phyloP scores from a whole-genome alignment of 371 early-diverging fungal species.

The Mortierella polycephala region DNA sequence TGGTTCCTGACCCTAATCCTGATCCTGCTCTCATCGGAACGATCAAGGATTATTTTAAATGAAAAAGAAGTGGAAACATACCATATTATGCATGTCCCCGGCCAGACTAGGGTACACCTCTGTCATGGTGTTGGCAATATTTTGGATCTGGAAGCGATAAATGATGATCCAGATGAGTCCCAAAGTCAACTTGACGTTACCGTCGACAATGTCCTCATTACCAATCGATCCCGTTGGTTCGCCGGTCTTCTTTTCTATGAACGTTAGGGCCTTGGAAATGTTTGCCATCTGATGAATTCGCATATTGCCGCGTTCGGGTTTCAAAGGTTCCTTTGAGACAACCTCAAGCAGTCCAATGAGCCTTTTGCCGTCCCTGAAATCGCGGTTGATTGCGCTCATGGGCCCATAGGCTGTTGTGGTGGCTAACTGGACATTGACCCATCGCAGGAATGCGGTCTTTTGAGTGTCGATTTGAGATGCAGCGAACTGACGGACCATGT shows the following conservation, averaged over 20 bases:
- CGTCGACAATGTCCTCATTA: constrained; percentile 87
- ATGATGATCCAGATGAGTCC: constrained; percentile 88
- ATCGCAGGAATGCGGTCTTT: constrained; percentile 81
- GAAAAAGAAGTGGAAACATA: constrained; percentile 6
- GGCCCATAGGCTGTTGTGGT: constrained; percentile 36
- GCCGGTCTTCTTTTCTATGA: constrained; percentile 71
- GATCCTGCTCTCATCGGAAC: too few species aligned
- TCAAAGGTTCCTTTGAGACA: constrained; percentile 61
- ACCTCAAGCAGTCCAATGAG: constrained; percentile 70
- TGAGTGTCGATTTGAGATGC: constrained; percentile 67
- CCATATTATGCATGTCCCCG: constrained; percentile 37
- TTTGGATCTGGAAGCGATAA: constrained; percentile 73
- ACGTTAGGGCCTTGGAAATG: constrained; percentile 76
- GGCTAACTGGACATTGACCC: constrained; percentile 84
- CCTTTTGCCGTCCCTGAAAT: constrained; percentile 72
- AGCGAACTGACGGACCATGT: constrained; percentile 38
- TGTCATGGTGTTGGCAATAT: constrained; percentile 55
- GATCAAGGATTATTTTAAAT: not conserved
- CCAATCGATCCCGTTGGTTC: constrained; percentile 72
- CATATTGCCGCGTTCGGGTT: constrained; percentile 73
- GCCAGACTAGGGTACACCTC: constrained; percentile 39
- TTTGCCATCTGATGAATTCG: constrained; percentile 89
- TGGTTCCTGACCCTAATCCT: too few species aligned
- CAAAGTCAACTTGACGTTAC: constrained; percentile 86
- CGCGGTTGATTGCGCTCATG: constrained; percentile 62